phyloP scores from a whole-genome alignment of 257 asterid genomes.

The Scutellaria barbata region DNA sequence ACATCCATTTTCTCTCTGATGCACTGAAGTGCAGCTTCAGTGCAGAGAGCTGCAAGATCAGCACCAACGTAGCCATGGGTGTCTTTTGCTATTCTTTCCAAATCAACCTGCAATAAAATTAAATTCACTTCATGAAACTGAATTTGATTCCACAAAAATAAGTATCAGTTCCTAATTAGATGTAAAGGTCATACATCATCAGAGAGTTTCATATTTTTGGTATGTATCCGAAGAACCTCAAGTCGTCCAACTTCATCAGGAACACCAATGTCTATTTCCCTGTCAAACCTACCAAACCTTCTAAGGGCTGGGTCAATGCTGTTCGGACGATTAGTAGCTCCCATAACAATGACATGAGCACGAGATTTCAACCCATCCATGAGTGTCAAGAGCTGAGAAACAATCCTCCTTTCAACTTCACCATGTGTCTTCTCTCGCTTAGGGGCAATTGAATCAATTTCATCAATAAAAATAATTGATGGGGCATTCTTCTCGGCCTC shows the following conservation, averaged over 20 bases:
- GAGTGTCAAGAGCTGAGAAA: constrained; percentile 60
- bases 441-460: constrained; percentile 61
- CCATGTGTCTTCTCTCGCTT: constrained; percentile 65
- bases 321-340: constrained; percentile 59
- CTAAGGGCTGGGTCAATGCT: constrained; percentile 65
- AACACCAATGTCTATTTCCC: constrained; percentile 63
- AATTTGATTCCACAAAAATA: background rate
- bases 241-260: constrained; percentile 66
- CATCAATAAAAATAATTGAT: constrained; percentile 56
- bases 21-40: constrained; percentile 66
- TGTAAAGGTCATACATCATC: constrained; percentile 45
- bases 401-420: constrained; percentile 67
- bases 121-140: background rate
- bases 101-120: constrained; percentile 51
- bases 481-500: constrained; percentile 71
- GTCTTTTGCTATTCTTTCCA: constrained; percentile 55
- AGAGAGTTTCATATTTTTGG: constrained; percentile 58
- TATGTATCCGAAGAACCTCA: constrained; percentile 59
- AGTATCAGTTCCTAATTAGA: constrained; percentile 7
- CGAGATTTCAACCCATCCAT: constrained; percentile 66
- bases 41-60: constrained; percentile 67
- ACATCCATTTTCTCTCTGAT: constrained; percentile 69
- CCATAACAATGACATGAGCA: constrained; percentile 63
- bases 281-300: constrained; percentile 66
- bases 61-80: constrained; percentile 68